Base-by-base conservation (phyloP, 2,329 filamentous ascomycete genomes). In the Talaromyces sp. region DNA sequence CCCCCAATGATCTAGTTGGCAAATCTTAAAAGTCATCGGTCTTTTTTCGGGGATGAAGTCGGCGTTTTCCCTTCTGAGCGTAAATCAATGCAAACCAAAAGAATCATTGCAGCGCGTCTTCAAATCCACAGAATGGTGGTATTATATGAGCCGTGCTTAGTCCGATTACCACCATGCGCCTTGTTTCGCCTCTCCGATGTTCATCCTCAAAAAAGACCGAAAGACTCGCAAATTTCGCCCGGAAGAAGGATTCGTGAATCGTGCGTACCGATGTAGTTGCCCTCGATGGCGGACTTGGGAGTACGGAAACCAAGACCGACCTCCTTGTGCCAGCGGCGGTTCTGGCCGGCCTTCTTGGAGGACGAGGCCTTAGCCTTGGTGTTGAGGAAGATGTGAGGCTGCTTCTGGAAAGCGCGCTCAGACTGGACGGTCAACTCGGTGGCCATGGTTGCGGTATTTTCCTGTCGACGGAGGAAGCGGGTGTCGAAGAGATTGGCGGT, bases 341-440 rank as follows among this genome's bases (percentile, higher is more conserved):
- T 89, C 87, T 96, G 95, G 79, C 91, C 91, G 72, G 88, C 88
- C 78, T 87, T 80, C 73, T 80, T 88, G 80, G 83, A 82, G 78
- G 89, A n/a, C n/a, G n/a, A 90, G 77, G 86, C 81, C 85, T 91
- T 91, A 79, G 84, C 82, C 89, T 99, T 99, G 77, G 88, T 85
- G 88, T 97, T 97, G 75, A 90, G 87, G 90, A 97, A 99, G 86
- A 99, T 96, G 83, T 99, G 94, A 80, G 94, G 94, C 87, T 99
- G 93, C 89, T 99, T 99, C 83, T 97, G 94, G 90, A 90, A 99
- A 86, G 94, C 94, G 85, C 94, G 93, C 89, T 99, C 94, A 79
- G 91, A 95, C 88, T 99, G 94, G 82, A 99, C 94, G 80, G 91
- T 96, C 84, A 97, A 86, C 86, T 96, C 91, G 86, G 91, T 96